Percentiles rank a stretch among this genome's conserved stretches.
These are phyloP conservation scores for Fusarium sp. DNA, from an alignment of 2,329 filamentous ascomycete genomes.

Conservation along the genomic window DNA sequence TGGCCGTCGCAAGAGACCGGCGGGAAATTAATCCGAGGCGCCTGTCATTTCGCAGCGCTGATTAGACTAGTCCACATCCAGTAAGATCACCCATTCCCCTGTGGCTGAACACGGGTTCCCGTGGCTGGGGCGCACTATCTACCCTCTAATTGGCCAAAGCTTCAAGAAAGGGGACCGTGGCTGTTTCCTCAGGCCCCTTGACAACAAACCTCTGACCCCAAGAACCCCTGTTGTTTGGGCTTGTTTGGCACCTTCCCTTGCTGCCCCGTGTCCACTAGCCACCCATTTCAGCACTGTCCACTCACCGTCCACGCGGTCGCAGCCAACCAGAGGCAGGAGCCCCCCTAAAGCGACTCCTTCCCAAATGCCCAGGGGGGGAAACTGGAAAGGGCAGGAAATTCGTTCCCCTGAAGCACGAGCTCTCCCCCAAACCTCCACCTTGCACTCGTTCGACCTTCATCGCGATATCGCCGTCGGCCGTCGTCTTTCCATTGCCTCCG, in stretches of 20 bases:
- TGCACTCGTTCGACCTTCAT: slow-evolving; percentile 44
- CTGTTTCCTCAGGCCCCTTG: slow-evolving; percentile 31
- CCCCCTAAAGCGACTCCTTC: slow-evolving; percentile 40
- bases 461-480: slow-evolving; percentile 38
- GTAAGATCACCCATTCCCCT: slow-evolving; percentile 29
- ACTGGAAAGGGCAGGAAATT: slow-evolving; percentile 47
- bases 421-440: slow-evolving; percentile 44
- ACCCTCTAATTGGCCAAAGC: slow-evolving; percentile 20
- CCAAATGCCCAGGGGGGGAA: slow-evolving; percentile 27
- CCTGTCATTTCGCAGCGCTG: neutral
- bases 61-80: slow-evolving; percentile 23
- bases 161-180: slow-evolving; percentile 36
- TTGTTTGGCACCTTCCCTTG: slow-evolving; percentile 39
- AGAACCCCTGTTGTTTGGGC: slow-evolving; percentile 20
- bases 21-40: slow-evolving; percentile 48
- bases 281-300: slow-evolving; percentile 37
- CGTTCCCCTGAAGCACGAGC: slow-evolving; percentile 51
- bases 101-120: slow-evolving; percentile 20
- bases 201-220: slow-evolving; percentile 15
- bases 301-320: slow-evolving; percentile 39
- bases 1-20: slow-evolving; percentile 42
- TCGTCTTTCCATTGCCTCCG: slow-evolving; percentile 35
- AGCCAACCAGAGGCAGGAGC: slow-evolving; percentile 44
- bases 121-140: slow-evolving; percentile 24
- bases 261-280: slow-evolving; percentile 44